Conservation (phyloP, 176 grass and related monocot genomes). For the Bolboschoenus planiculmis region DNA sequence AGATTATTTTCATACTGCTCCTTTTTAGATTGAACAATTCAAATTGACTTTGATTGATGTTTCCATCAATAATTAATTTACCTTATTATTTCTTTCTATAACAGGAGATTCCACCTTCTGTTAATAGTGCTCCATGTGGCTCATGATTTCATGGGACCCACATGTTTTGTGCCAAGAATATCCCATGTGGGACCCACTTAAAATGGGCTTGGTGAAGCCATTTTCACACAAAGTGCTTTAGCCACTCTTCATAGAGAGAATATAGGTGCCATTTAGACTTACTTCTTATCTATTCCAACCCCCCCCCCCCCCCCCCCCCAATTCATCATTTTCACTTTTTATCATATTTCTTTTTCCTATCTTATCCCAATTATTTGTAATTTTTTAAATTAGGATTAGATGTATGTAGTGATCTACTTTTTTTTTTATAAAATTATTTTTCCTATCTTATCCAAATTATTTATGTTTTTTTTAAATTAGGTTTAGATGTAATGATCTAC, state of each 20-base stretch:
- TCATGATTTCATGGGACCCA: neutral
- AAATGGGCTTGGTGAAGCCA: neutral
- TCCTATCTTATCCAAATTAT: too few species aligned
- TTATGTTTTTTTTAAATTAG: too few species aligned
- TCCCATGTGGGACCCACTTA: neutral
- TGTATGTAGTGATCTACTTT: too few species aligned
- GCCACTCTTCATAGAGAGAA: neutral
- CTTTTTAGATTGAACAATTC: too few species aligned
- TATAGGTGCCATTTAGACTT: neutral
- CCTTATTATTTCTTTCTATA: neutral
- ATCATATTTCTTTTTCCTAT: too few species aligned
- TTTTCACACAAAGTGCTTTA: conserved; percentile 10
- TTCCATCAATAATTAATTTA: neutral
- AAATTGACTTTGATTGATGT: neutral
- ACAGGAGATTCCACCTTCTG: neutral
- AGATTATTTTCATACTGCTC: too few species aligned
- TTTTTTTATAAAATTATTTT: too few species aligned
- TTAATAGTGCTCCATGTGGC: neutral
- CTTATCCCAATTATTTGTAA: too few species aligned
- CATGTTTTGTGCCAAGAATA: neutral
- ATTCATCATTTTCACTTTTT: neutral
- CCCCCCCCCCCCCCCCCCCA: too few species aligned
- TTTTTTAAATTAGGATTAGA: too few species aligned
- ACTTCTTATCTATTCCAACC: neutral
- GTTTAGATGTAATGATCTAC: too few species aligned